Evolutionary conservation across 2,329 filamentous ascomycete species (phyloP).

Genomic region (Microcyclosporella mali): DNA sequence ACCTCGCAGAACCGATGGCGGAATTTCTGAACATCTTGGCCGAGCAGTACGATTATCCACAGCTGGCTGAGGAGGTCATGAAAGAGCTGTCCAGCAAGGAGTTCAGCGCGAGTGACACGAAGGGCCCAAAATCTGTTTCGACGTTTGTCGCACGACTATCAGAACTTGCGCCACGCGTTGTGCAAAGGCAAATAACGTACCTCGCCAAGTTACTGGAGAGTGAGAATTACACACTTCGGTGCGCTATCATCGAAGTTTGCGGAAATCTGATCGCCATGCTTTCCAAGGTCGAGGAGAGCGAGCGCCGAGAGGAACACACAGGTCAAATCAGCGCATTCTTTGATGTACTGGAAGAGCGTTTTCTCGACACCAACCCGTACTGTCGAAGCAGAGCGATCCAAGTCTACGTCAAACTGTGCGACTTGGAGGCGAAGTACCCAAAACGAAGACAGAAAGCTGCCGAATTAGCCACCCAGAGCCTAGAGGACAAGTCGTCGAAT

Average conservation of each 20-base stretch:
- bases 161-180: constrained; percentile 80
- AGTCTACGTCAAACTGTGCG: constrained; percentile 85
- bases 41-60: constrained; percentile 95
- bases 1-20: constrained; percentile 97
- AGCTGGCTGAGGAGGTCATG: constrained; percentile 87
- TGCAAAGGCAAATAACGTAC: constrained; percentile 96
- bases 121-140: constrained; percentile 92
- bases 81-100: constrained; percentile 95
- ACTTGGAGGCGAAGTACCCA: constrained; percentile 92
- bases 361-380: constrained; percentile 94
- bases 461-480: constrained; percentile 77
- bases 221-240: constrained; percentile 92
- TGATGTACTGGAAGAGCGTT: constrained; percentile 90
- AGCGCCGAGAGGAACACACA: constrained; percentile 86
- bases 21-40: constrained; percentile 94
- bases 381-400: constrained; percentile 87
- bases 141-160: constrained; percentile 89
- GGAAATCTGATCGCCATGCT: constrained; percentile 90
- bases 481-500: constrained; percentile 98
- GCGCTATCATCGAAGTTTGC: constrained; percentile 91
- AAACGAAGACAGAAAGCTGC: constrained; percentile 83
- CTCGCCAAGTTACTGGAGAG: constrained; percentile 92
- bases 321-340: constrained; percentile 95
- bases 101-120: constrained; percentile 93
- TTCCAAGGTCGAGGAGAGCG: constrained; percentile 70